Base-by-base conservation (phyloP, 768 basidiomycete species). In the Mycena polygramma region DNA sequence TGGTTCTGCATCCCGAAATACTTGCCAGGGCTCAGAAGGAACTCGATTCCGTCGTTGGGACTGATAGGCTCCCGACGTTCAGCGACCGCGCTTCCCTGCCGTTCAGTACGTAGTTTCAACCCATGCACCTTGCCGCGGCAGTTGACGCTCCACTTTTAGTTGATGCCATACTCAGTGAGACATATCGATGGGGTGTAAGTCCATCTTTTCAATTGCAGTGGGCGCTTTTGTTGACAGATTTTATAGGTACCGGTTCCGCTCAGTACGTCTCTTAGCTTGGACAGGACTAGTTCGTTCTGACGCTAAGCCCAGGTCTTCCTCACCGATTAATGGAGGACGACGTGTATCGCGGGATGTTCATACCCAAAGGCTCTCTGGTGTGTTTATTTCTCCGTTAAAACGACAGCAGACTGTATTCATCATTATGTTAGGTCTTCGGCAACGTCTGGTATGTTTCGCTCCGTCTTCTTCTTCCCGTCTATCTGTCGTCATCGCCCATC, bases 241-340 rank as follows among this genome's bases (percentile, higher is more conserved):
- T 15, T 60, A 41, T 15, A 60, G 54, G 85, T 81, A 17, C 83
- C 88, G 35, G 88, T 90, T 24, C 91, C 90, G 17, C 75, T 91
- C 17, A 86, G 90, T 89, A 75, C 69, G 87, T 69, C 24, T 43
- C 26, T 53, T n/a, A 57, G 8, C n/a, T 11, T 60, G 8, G n/a
- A 51, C 35, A 35, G 59, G 22, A 53, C 60, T 15, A 55, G 36
- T 30, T 30, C 26, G 37, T 9, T 45, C 52, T 71, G 59, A 62
- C 57, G 9, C 19, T 63, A 52, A 35, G 8, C 62, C 49, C 48
- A 91, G 91, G 84, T 64, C 83, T 92, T 48, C 91, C 91, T 0
- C 91, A 92, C 68, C 83, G 90, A 54, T 72, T 90, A 74, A 90
- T 85, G 82, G 87, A 91, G 76, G 89, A 92, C 71, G 90, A 93